Evolutionary conservation across 2,329 filamentous ascomycete genomes (phyloP).

Genomic region (Podosphaera leucotricha): DNA sequence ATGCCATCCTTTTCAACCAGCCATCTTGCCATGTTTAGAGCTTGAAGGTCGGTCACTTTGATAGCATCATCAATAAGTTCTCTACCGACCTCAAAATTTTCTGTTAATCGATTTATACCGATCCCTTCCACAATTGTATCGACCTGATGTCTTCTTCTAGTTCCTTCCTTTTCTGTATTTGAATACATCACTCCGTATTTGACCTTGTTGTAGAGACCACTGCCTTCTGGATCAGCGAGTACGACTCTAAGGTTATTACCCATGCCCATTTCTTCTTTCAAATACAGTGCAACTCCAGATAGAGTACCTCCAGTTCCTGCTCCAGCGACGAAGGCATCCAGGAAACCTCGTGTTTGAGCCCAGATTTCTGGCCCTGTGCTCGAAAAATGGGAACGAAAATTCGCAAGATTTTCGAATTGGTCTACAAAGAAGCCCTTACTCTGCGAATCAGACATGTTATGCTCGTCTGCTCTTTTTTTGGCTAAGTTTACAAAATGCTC

Average conservation of each 20-base stretch:
- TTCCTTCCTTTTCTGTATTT: slow-evolving; percentile 69
- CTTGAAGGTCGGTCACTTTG: slow-evolving; percentile 69
- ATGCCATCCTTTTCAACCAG: slow-evolving; percentile 87
- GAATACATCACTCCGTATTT: slow-evolving; percentile 94
- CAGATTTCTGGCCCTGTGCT: slow-evolving; percentile 81
- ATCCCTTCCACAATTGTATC: slow-evolving; percentile 94
- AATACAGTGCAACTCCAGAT: slow-evolving; percentile 57
- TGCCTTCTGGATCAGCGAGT: slow-evolving; percentile 83
- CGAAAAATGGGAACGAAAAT: slow-evolving; percentile 63
- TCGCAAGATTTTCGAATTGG: slow-evolving; percentile 81
- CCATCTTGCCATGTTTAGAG: slow-evolving; percentile 85
- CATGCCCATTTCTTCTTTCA: slow-evolving; percentile 38
- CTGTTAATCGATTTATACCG: slow-evolving; percentile 82
- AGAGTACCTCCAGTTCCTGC: slow-evolving; percentile 90
- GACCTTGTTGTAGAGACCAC: slow-evolving; percentile 77
- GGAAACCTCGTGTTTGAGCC: slow-evolving; percentile 43
- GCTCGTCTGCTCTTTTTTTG: slow-evolving; percentile 47
- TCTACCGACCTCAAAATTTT: slow-evolving; percentile 72
- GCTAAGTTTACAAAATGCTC: slow-evolving; percentile 90
- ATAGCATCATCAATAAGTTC: slow-evolving; percentile 80
- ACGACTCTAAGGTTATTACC: slow-evolving; percentile 34
- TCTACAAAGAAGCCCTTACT: slow-evolving; percentile 83
- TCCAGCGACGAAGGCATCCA: slow-evolving; percentile 81
- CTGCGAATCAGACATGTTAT: slow-evolving; percentile 34
- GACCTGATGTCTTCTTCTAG: slow-evolving; percentile 67